phyloP scores from a whole-genome alignment of 768 basidiomycete genomes.

The Leccinum sublutescens region DNA sequence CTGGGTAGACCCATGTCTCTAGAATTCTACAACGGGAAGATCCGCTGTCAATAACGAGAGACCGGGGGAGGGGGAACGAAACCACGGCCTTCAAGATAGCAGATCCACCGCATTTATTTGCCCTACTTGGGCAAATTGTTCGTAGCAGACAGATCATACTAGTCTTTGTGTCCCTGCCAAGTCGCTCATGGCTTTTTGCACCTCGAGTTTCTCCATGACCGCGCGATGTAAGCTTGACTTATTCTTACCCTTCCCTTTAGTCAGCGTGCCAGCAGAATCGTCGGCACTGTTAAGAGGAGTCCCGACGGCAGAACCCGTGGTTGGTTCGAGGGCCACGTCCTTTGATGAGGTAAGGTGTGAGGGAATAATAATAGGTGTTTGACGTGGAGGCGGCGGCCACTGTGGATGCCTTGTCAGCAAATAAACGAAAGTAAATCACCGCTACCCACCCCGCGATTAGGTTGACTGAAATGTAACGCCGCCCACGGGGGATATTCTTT shows the following conservation, averaged over 20 bases:
- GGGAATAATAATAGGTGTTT: constrained; percentile 77
- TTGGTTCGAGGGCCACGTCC: constrained; percentile 19
- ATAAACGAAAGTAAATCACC: background rate
- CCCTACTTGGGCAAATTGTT: background rate
- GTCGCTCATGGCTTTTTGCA: constrained; percentile 68
- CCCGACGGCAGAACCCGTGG: constrained; percentile 4
- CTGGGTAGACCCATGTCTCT: background rate
- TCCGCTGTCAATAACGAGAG: background rate
- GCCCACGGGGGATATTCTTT: constrained; percentile 88
- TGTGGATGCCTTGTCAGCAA: constrained; percentile 26
- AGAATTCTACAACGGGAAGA: background rate
- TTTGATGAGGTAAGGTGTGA: constrained; percentile 49
- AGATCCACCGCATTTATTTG: background rate
- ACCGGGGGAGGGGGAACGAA: background rate
- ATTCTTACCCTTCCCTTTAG: constrained; percentile 39
- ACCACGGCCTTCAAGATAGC: background rate
- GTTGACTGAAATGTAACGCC: constrained; percentile 85
- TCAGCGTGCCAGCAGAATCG: constrained; percentile 4
- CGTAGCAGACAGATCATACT: constrained; percentile 7
- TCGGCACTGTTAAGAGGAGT: constrained; percentile 13
- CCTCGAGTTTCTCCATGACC: constrained; percentile 72
- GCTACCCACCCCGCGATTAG: constrained; percentile 67
- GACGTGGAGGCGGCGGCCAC: constrained; percentile 84
- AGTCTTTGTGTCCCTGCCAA: constrained; percentile 26
- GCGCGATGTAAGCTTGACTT: constrained; percentile 69